Conservation (phyloP, 768 basidiomycete species). For the Hirschioporus abietinus region DNA sequence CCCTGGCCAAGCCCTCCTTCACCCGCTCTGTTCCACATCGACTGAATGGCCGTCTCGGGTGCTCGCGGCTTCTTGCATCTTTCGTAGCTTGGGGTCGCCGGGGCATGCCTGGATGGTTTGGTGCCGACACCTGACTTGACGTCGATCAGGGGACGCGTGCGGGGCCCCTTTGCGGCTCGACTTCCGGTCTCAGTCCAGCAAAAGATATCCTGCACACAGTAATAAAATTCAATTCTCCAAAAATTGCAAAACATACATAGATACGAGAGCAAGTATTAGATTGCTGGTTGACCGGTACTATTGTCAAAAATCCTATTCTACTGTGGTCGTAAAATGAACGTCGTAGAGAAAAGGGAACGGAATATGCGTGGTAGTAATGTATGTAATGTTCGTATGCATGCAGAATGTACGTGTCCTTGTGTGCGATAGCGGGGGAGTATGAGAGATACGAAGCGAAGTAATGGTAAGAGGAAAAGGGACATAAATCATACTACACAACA, state of each 20-base stretch:
- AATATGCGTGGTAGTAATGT: neutral
- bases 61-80: neutral
- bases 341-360: neutral
- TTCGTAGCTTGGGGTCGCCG: neutral
- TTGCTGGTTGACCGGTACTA: neutral
- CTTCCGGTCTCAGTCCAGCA: neutral
- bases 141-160: neutral
- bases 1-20: neutral
- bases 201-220: neutral
- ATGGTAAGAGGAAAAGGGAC: neutral
- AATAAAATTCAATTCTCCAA: neutral
- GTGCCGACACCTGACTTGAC: neutral
- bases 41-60: slow-evolving; percentile 1
- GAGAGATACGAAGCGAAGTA: neutral
- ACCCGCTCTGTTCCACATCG: neutral
- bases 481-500: neutral
- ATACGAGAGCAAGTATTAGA: neutral
- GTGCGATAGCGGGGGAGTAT: neutral
- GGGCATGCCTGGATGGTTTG: too few species aligned
- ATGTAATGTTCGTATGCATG: neutral
- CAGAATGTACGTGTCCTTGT: neutral
- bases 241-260: neutral
- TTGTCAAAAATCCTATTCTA: neutral
- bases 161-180: neutral
- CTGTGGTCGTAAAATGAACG: neutral